Evolutionary conservation across 2,329 filamentous ascomycete genomes (phyloP), one percentile per base, ranked within the genome.

Genomic region (Sodiomyces alkalinus): DNA sequence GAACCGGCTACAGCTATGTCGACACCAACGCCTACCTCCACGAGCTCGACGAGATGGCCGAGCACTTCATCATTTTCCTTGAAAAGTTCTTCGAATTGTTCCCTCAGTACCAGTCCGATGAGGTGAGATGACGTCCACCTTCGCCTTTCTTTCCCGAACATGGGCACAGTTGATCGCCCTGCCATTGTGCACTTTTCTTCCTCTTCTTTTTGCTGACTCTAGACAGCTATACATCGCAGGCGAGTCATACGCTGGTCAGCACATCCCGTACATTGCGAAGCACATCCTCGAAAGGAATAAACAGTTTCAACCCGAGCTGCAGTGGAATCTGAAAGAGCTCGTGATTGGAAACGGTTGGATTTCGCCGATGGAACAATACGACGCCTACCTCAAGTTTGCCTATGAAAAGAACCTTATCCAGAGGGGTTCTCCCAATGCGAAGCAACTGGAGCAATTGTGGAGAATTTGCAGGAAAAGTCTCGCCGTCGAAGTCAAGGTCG

Each of bases 261-360:
- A 96, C 54, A 96, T 98, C 36, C 90, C 90, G 2, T 93, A 98
- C 51, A 90, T 99, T 39, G 80, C 86, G n/a, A 76, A 77, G 45
- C 80, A 80, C 13, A 92, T 98, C 31, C 62, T 94, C 33, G 75
- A 85, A 26, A 81, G 83, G 35, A 98, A 98, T 58, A 77, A 79
- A 44, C 58, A 59, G n/a, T 51, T 54, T 10, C 46, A 46, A 14
- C 53, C 55, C 5, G 53, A 57, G 30, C 48, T 57, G 22, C 50
- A 54, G 16, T 98, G 87, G 90, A 77, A 78, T 28, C 56, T 99
- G 17, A 68, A 76, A 39, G 90, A 87, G 7, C 60, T 98, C 13
- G 51, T 98, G 19, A 96, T 99, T 35, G 92, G 92, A 30, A 99
- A 98, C 48, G 90, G 87, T 21, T 99, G 92, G 90, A 87, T 98